Base-by-base conservation (phyloP, 192 early-diverging fungal species). In the Dissophora globulifera region DNA sequence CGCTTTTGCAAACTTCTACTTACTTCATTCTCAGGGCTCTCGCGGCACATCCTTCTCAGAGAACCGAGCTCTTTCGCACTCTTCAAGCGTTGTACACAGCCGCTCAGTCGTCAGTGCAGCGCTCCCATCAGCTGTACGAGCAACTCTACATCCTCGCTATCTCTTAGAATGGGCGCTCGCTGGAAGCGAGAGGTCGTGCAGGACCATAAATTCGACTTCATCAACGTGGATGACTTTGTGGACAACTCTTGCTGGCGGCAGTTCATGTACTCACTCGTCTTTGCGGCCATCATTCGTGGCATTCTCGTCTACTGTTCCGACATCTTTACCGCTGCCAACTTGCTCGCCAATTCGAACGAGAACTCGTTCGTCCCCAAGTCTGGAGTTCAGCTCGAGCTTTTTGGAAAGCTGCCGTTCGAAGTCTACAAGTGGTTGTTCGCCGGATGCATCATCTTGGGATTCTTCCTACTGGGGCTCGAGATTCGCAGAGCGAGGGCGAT, bases 121-220 rank as follows among this genome's bases (percentile, higher is more conserved):
- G n/a, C n/a, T n/a, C n/a, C n/a, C n/a, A n/a, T n/a, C n/a, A n/a
- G n/a, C n/a, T n/a, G n/a, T n/a, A n/a, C n/a, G n/a, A n/a, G n/a
- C n/a, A n/a, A n/a, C n/a, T n/a, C n/a, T n/a, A n/a, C n/a, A n/a
- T n/a, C n/a, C n/a, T n/a, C n/a, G n/a, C n/a, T n/a, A n/a, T n/a
- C n/a, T n/a, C n/a, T n/a, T n/a, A n/a, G n/a, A n/a, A n/a, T n/a
- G n/a, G 83, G 57, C 13, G 83, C 90, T 16, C 87, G 89, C 33
- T 93, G 93, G 93, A 92, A 92, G 81, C 80, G 92, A 46, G 90
- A 92, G 67, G 80, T 88, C 42, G 87, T 93, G 13, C 59, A 82
- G 57, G 94, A 93, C 80, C 92, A 94, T 82, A 93, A 93, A 78
- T 95, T 94, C 68, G 93, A 94, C 81, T 93, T 88, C 71, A 83